Evolutionary conservation across 176 grass and related monocot genomes (phyloP).

Genomic region (Ensete ventricosum): DNA sequence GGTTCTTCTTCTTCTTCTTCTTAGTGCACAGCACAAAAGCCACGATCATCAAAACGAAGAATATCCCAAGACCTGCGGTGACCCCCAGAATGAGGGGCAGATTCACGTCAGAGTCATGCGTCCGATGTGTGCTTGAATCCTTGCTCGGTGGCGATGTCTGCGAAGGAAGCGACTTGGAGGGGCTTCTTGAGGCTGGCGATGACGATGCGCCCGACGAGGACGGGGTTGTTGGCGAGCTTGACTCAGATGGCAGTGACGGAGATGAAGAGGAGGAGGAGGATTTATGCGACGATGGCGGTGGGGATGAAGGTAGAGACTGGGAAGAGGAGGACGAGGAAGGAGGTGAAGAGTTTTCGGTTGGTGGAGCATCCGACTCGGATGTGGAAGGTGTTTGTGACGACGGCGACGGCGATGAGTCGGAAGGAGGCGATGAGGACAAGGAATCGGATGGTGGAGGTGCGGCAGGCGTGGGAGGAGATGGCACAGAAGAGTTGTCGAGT

Average conservation of each 20-base stretch:
- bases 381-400: background rate
- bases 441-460: background rate
- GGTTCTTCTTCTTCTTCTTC: conserved; percentile 6
- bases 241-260: conserved; percentile 1
- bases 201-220: background rate
- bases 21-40: background rate
- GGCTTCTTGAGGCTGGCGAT: background rate
- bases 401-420: background rate
- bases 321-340: background rate
- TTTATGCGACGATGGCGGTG: background rate
- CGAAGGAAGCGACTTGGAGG: background rate
- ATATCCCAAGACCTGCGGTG: background rate
- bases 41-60: conserved; percentile 1
- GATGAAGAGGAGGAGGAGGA: background rate
- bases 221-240: background rate
- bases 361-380: background rate
- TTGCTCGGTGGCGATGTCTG: background rate
- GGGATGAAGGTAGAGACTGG: background rate
- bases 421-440: conserved; percentile 2
- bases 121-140: background rate
- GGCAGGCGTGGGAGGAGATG: background rate
- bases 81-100: background rate
- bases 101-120: background rate
- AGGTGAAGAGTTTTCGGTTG: background rate
- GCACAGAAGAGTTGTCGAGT: background rate